A percentile compares a stretch with the other conserved stretches of the same genome.
These are phyloP conservation scores for Umbelopsis sp. DNA, from an alignment of 192 early-diverging fungal species.

Conservation along the genomic window DNA sequence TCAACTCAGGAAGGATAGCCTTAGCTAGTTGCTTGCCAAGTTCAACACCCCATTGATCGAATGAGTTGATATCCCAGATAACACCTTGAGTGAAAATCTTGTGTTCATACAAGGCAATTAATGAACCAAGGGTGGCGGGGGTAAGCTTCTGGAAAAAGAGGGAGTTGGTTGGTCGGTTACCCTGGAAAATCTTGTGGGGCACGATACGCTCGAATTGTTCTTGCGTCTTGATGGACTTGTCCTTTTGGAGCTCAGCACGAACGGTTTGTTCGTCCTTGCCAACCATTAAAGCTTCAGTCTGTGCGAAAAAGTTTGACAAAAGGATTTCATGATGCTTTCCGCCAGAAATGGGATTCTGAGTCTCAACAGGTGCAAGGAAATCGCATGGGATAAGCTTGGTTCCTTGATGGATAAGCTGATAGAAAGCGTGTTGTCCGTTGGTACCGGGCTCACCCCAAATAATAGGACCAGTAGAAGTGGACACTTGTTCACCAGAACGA, in stretches of 20 bases:
- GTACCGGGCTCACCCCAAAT: slow-evolving; percentile 99
- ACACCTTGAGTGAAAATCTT: slow-evolving; percentile 99
- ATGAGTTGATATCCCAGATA: slow-evolving; percentile 98
- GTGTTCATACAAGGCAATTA: slow-evolving; percentile 99
- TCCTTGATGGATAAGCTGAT: slow-evolving; percentile 99
- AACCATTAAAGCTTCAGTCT: slow-evolving; percentile 96
- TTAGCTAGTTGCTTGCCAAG: slow-evolving; percentile 99
- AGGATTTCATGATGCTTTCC: slow-evolving; percentile 93
- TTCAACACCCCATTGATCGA: slow-evolving; percentile 96
- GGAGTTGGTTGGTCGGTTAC: slow-evolving; percentile 97
- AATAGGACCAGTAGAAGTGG: slow-evolving; percentile 92
- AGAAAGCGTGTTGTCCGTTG: slow-evolving; percentile 99
- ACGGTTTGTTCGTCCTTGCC: slow-evolving; percentile 87
- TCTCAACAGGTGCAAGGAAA: slow-evolving; percentile 93
- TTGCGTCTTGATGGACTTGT: slow-evolving; percentile 47
- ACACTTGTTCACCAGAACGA: slow-evolving; percentile 76
- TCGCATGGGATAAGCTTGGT: slow-evolving; percentile 96
- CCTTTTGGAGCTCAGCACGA: slow-evolving; percentile 74
- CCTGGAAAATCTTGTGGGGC: slow-evolving; percentile 96
- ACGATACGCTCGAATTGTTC: slow-evolving; percentile 68
- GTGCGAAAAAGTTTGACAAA: slow-evolving; percentile 99
- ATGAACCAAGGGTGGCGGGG: slow-evolving; percentile 85
- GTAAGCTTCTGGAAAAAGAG: slow-evolving; percentile 93
- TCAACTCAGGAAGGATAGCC: slow-evolving; percentile 91
- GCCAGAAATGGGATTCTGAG: slow-evolving; percentile 88